These are phyloP conservation scores for Botrytis tulipae DNA, from an alignment of 2,329 filamentous ascomycete species.

Conservation along the genomic window DNA sequence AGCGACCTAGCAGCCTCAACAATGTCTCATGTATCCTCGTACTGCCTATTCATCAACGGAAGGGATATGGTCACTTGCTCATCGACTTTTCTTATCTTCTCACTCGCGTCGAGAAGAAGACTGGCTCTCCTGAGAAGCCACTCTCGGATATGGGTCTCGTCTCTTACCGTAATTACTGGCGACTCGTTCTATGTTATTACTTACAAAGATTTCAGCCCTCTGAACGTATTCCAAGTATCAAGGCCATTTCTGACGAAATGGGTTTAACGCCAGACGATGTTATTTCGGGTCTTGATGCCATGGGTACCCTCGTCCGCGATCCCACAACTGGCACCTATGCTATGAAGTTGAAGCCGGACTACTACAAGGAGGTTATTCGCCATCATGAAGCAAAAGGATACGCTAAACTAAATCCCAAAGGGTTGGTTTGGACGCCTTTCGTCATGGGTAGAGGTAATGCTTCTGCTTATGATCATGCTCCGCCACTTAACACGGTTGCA, in stretches of 20 bases:
- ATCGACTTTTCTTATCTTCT: conserved; percentile 98
- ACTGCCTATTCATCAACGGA: conserved; percentile 91
- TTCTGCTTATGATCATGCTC: conserved; percentile 78
- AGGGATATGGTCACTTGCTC: conserved; percentile 92
- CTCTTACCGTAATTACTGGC: conserved; percentile 97
- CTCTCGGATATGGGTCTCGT: conserved; percentile 97
- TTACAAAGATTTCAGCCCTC: conserved; percentile 62
- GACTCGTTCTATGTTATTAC: conserved; percentile 81
- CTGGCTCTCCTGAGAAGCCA: conserved; percentile 94
- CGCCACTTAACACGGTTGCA: conserved; percentile 80
- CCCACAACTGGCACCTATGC: conserved; percentile 86
- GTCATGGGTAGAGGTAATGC: conserved; percentile 88
- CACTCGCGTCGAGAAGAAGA: conserved; percentile 88
- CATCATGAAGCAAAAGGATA: conserved; percentile 90
- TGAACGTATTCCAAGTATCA: conserved; percentile 54
- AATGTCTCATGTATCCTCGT: conserved; percentile 98
- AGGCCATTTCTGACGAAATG: conserved; percentile 78
- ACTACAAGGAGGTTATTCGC: conserved; percentile 81
- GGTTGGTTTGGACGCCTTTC: conserved; percentile 92
- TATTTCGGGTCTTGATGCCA: conserved; percentile 85
- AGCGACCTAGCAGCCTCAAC: conserved; percentile 88
- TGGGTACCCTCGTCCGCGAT: conserved; percentile 86
- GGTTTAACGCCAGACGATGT: conserved; percentile 97
- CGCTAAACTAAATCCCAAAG: conserved; percentile 75
- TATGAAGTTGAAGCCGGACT: conserved; percentile 79